Base-by-base conservation (phyloP, 257 asterid species). In the Lavandula angustifolia region DNA sequence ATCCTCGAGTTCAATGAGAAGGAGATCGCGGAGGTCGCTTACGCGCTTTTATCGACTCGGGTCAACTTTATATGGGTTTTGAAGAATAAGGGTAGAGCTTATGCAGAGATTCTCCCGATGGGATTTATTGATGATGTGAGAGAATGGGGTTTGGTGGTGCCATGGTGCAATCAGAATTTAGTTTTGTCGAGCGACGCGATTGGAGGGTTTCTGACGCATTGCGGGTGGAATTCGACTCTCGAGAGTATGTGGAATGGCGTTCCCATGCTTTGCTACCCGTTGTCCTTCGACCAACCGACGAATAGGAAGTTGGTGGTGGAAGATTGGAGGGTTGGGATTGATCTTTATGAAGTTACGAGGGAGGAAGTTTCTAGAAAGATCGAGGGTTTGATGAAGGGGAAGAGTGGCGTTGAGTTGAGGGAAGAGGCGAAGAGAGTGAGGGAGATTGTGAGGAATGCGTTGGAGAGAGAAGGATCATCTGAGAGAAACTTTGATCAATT, bases 1-100 rank as follows among this genome's bases (percentile, higher is more conserved):
- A 11, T 76, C 1, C 73, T 52, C 32, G 72, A 65, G n/a, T 9
- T 40, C 1, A 70, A 34, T 29, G 59, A 79, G 63, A 43, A 60
- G 2, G 66, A 61, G 2, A 69, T 74, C 32, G 54, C 50, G 17
- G 86, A 80, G 62, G 38, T 80, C n/a, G 82, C 84, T 18, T 42
- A 73, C 31, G 89, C 85, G n/a, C 76, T 85, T 58, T 60, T 76
- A 16, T 54, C 64, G 0, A 81, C 85, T 54, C 73, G 54, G 40
- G 80, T 72, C 16, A 67, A 74, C 54, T 86, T 86, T 43, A 16
- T 86, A 11, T 81, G 89, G 89, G 85, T 85, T 75, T 11, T 71
- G 74, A 14, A 16, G 14, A 5, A 8, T 3, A 46, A 56, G 56
- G 10, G 9, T n/a, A 10, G 13, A 4, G 4, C 27, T 3, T 13